These are phyloP conservation scores for Inonotus hispidus DNA, from an alignment of 1,284 basidiomycete species.

Conservation along the genomic window DNA sequence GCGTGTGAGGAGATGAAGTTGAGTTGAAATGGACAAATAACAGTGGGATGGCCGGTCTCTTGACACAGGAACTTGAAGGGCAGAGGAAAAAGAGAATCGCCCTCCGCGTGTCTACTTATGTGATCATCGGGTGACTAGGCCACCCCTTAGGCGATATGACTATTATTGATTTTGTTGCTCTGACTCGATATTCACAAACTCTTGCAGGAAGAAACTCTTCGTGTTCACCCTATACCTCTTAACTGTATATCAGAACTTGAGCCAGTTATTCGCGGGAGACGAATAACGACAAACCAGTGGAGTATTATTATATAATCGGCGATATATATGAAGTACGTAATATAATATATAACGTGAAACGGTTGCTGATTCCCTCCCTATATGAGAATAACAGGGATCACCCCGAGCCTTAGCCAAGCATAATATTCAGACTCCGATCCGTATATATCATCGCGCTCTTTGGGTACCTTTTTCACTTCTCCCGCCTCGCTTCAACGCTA, in stretches of 20 bases:
- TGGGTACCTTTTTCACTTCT: not conserved
- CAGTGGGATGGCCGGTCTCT: constrained; percentile 48
- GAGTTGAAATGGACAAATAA: constrained; percentile 24
- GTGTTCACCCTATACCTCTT: no score
- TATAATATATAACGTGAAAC: not conserved
- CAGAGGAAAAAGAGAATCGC: constrained; percentile 41
- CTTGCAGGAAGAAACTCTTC: no score
- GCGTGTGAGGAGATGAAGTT: constrained; percentile 44
- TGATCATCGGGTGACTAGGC: not conserved
- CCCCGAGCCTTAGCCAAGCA: not conserved
- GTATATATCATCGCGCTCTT: not conserved
- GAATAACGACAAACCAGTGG: not conserved
- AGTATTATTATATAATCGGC: not conserved
- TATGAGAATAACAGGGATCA: not conserved
- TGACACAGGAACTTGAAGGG: constrained; percentile 65
- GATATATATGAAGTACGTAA: not conserved
- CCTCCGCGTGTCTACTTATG: constrained; percentile 20
- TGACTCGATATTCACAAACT: no score
- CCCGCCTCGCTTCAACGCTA: no score
- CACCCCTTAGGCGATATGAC: not conserved
- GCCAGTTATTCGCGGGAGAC: no score
- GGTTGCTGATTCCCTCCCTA: not conserved
- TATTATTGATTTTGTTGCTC: not conserved
- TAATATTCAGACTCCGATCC: constrained; percentile 7
- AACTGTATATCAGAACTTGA: no score